Conservation (phyloP, 768 basidiomycete species). For the Mycena rebaudengoi region DNA sequence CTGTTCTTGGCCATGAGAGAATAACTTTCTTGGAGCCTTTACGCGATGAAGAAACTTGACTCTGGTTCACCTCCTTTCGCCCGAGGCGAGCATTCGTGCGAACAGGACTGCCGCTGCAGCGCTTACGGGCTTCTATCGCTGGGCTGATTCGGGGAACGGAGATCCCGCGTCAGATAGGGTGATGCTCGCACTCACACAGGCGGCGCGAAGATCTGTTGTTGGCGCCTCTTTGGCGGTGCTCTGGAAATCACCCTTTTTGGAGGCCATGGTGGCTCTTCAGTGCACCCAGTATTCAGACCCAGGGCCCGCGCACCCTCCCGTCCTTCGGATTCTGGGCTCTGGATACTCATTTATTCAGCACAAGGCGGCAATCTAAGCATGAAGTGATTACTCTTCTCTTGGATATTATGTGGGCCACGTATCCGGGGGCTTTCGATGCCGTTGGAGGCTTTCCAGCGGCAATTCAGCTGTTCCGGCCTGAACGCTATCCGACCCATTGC, state of each 20-base stretch:
- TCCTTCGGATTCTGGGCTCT: conserved; percentile 13
- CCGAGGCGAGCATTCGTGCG: conserved; percentile 21
- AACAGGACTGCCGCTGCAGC: conserved; percentile 22
- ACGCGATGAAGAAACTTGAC: conserved; percentile 14
- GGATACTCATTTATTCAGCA: no score
- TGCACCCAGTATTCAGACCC: neutral
- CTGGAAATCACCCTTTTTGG: conserved; percentile 12
- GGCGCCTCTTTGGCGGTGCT: neutral
- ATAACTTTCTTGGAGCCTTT: conserved; percentile 4
- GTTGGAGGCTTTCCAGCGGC: no score
- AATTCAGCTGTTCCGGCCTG: no score
- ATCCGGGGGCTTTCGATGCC: no score
- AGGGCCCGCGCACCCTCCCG: conserved; percentile 5
- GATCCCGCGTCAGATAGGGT: conserved; percentile 8
- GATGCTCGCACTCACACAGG: conserved; percentile 16
- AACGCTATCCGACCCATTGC: no score
- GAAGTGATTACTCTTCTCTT: no score
- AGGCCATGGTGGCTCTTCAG: conserved; percentile 20
- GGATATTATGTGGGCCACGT: no score
- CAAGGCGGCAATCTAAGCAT: no score
- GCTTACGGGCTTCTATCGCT: neutral
- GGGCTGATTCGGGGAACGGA: neutral
- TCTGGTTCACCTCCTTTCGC: conserved; percentile 20
- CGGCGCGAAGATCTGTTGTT: neutral
- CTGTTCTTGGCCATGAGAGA: no score